Conservation (phyloP, 2,329 filamentous ascomycete species). For the Neospermospora avenae region DNA sequence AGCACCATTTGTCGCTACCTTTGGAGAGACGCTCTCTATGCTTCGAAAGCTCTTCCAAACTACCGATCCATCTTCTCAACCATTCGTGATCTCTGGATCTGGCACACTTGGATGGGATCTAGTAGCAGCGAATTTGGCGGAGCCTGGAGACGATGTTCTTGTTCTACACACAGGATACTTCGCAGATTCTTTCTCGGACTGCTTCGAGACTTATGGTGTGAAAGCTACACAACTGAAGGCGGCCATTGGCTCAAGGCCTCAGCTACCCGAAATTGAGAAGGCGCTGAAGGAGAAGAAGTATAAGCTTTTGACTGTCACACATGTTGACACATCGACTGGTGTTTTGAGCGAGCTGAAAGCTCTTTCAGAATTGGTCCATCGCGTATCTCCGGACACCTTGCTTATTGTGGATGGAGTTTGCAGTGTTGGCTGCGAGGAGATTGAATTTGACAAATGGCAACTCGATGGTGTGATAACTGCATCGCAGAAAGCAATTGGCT, state of each 20-base stretch:
- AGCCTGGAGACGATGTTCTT: constrained; percentile 84
- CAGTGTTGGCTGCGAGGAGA: constrained; percentile 94
- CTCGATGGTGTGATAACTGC: constrained; percentile 92
- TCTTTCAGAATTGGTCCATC: constrained; percentile 77
- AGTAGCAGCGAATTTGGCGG: constrained; percentile 87
- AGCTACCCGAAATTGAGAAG: constrained; percentile 82
- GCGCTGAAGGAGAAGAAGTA: constrained; percentile 88
- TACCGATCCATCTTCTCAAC: constrained; percentile 75
- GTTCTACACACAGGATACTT: constrained; percentile 98
- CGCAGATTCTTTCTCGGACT: constrained; percentile 89
- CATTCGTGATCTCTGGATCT: constrained; percentile 89
- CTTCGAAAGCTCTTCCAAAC: constrained; percentile 94
- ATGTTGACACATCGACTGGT: constrained; percentile 96
- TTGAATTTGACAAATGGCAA: constrained; percentile 92
- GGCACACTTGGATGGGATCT: constrained; percentile 97
- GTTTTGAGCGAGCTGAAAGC: constrained; percentile 88
- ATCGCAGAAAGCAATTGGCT: constrained; percentile 94
- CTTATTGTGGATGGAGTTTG: constrained; percentile 95
- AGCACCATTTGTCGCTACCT: constrained; percentile 80
- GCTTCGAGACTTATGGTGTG: constrained; percentile 85
- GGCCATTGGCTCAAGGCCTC: constrained; percentile 81
- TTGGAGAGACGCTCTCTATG: constrained; percentile 84
- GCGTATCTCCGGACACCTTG: constrained; percentile 86
- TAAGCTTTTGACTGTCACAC: constrained; percentile 91
- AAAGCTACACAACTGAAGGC: constrained; percentile 88